Conservation (phyloP, 352 stramenopile species). For the Globisporangium okanoganense region DNA sequence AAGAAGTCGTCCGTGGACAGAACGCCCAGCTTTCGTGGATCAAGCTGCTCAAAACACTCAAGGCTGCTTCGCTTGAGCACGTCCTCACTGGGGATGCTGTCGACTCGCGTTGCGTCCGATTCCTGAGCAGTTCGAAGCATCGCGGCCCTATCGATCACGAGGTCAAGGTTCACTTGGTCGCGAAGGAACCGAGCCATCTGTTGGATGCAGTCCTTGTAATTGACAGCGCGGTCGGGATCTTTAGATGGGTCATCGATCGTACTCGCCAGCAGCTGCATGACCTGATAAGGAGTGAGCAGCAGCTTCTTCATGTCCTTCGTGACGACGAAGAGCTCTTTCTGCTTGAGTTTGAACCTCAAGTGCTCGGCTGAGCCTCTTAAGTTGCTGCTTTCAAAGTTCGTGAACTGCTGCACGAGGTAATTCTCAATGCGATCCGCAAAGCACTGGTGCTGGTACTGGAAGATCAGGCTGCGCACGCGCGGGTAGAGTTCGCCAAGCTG, state of each 20-base stretch:
- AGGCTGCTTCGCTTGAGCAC: constrained; percentile 25
- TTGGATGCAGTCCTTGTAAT: constrained; percentile 38
- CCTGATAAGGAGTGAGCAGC: constrained; percentile 46
- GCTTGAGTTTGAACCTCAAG: constrained; percentile 39
- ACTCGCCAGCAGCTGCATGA: constrained; percentile 27
- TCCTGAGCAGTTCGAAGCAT: constrained; percentile 18
- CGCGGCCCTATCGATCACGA: constrained; percentile 23
- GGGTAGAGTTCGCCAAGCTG: constrained; percentile 36
- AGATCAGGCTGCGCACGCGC: constrained; percentile 48
- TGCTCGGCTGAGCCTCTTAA: constrained; percentile 45
- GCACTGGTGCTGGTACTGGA: constrained; percentile 48
- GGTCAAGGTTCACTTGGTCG: constrained; percentile 27
- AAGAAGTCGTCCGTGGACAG: constrained; percentile 36
- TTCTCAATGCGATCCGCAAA: constrained; percentile 33
- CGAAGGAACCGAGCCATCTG: constrained; percentile 24
- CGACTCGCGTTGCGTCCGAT: constrained; percentile 7
- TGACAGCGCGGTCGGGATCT: constrained; percentile 29
- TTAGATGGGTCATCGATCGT: constrained; percentile 19
- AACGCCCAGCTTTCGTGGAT: constrained; percentile 29
- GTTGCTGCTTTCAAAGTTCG: constrained; percentile 39
- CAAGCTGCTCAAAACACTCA: constrained; percentile 33
- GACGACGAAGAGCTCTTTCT: constrained; percentile 39
- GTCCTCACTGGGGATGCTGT: constrained; percentile 22
- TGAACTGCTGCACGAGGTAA: constrained; percentile 53
- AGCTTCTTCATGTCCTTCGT: constrained; percentile 52